These are phyloP conservation scores for Jaltomata sinuosa DNA, from an alignment of 257 asterid genomes.

Conservation along the genomic window DNA sequence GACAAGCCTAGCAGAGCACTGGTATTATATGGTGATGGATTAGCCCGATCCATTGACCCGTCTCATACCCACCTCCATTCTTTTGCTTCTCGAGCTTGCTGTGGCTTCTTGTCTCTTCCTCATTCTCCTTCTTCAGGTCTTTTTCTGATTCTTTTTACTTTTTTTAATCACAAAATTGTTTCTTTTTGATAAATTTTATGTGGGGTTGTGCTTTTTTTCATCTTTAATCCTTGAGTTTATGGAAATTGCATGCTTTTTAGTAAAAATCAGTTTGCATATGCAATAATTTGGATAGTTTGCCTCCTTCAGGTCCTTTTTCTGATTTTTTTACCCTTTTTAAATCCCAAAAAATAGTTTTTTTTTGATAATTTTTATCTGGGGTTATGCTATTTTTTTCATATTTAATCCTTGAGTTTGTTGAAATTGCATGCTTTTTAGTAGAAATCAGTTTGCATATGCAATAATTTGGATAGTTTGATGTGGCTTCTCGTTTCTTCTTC, in stretches of 20 bases:
- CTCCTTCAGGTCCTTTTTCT: slow-evolving; percentile 44
- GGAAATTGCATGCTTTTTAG: neutral
- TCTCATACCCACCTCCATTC: slow-evolving; percentile 58
- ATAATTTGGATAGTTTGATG: slow-evolving; percentile 26
- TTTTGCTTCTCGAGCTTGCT: slow-evolving; percentile 62
- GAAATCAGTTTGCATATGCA: neutral
- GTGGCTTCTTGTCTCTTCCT: slow-evolving; percentile 74
- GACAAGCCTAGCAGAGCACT: slow-evolving; percentile 81
- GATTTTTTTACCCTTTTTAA: neutral
- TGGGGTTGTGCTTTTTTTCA: neutral
- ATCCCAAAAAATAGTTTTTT: too few species aligned
- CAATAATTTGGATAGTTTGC: slow-evolving; percentile 18
- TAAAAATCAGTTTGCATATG: neutral
- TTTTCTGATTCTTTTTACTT: neutral
- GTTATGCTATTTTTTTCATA: neutral
- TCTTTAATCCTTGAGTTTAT: neutral
- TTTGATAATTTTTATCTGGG: neutral
- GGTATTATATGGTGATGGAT: slow-evolving; percentile 71
- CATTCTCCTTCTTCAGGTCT: slow-evolving; percentile 58
- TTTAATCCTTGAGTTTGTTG: neutral
- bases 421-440: neutral
- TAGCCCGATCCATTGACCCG: slow-evolving; percentile 52
- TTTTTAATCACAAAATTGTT: neutral
- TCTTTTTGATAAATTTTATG: neutral
- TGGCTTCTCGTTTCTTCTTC: slow-evolving; percentile 61